These are phyloP conservation scores for Albifimbria verrucaria DNA, from an alignment of 2,329 filamentous ascomycete genomes.

Conservation along the genomic window DNA sequence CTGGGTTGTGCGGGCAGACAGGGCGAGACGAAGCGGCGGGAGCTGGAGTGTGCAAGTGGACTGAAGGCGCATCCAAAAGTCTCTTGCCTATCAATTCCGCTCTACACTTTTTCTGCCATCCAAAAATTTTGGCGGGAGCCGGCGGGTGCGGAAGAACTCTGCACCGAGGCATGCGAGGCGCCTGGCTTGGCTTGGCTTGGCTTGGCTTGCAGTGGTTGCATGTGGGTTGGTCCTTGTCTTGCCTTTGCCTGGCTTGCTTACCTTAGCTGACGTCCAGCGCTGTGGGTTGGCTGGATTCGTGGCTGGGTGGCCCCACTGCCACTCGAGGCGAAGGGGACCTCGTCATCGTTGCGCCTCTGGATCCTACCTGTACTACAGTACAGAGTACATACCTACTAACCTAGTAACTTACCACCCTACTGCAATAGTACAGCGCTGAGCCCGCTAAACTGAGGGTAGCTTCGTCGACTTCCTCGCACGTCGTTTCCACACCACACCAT, in stretches of 20 bases:
- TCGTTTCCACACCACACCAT: neutral
- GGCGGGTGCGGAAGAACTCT: conserved; percentile 12
- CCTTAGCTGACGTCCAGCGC: too few species aligned
- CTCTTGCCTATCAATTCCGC: conserved; percentile 1
- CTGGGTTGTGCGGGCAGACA: too few species aligned
- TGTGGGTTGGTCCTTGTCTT: too few species aligned
- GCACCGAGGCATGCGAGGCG: conserved; percentile 6
- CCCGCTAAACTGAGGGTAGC: neutral
- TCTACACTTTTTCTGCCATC: conserved; percentile 23
- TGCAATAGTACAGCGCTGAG: neutral
- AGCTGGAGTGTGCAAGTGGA: too few species aligned
- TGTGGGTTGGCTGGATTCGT: too few species aligned
- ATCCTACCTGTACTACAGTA: neutral
- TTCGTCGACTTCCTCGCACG: neutral
- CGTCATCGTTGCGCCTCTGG: conserved; percentile 24
- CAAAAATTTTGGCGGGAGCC: conserved; percentile 29
- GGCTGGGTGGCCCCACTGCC: neutral
- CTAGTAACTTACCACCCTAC: conserved; percentile 7
- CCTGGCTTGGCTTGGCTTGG: neutral
- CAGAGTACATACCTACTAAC: conserved; percentile 5
- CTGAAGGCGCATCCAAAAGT: too few species aligned
- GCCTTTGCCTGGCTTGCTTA: too few species aligned
- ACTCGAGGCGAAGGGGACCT: conserved; percentile 9
- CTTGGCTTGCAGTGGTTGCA: too few species aligned
- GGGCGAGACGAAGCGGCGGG: too few species aligned